These are phyloP conservation scores for Vitis hybrid DNA, from an alignment of 177 flowering plant genomes.

Conservation along the genomic window DNA sequence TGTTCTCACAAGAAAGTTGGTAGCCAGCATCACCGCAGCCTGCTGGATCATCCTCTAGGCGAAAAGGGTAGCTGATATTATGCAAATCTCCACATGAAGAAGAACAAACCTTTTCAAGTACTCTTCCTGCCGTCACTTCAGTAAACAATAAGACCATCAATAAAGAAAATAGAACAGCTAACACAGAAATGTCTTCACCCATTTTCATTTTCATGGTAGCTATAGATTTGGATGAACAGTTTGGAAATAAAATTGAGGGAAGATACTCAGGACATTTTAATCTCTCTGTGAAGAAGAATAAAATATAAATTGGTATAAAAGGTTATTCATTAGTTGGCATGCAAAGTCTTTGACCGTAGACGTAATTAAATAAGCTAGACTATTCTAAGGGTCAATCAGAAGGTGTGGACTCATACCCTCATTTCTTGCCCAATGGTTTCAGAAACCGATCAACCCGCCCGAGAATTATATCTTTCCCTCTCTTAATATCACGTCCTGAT, in stretches of 20 bases:
- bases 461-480: too few species aligned
- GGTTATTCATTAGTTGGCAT: too few species aligned
- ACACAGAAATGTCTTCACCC: neutral
- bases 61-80: conserved; percentile 23
- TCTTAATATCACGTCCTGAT: too few species aligned
- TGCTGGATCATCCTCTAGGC: conserved; percentile 13
- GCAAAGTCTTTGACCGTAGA: too few species aligned
- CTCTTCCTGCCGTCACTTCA: neutral
- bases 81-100: conserved; percentile 20
- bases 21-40: conserved; percentile 14
- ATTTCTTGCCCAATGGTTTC: too few species aligned
- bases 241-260: neutral
- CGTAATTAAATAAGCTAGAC: too few species aligned
- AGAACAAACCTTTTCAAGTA: neutral
- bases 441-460: too few species aligned
- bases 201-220: neutral
- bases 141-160: neutral
- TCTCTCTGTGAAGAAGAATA: too few species aligned
- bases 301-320: too few species aligned
- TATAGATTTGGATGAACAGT: neutral
- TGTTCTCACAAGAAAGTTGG: conserved; percentile 19
- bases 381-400: too few species aligned
- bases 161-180: neutral
- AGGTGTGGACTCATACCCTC: too few species aligned
- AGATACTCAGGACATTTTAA: too few species aligned